A percentile compares a stretch with the other conserved stretches of the same genome.
Conservation (phyloP, 1,284 basidiomycete species). For the Ganoderma lucidum region DNA sequence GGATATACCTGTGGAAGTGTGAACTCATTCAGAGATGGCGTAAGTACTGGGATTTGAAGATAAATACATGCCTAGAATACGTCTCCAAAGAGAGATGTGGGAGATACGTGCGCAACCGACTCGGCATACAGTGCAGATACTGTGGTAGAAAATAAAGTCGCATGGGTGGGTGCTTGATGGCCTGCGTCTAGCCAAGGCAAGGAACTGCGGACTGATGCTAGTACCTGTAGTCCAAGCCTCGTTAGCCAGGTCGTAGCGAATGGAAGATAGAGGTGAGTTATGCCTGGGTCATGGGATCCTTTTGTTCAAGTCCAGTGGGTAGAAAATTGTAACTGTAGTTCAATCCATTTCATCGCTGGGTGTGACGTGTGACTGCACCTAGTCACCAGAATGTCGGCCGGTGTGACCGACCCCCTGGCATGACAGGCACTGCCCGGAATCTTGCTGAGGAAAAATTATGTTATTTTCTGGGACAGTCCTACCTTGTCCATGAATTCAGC, state of each 20-base stretch:
- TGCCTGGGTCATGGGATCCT: not conserved
- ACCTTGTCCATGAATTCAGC: too few relatives aligned
- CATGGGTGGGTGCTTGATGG: not conserved
- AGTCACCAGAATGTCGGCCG: too few relatives aligned
- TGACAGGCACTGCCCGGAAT: too few relatives aligned
- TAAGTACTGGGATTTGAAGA: not conserved
- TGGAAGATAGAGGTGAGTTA: not conserved
- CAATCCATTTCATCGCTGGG: too few relatives aligned
- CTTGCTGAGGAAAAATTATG: too few relatives aligned
- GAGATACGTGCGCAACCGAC: not conserved
- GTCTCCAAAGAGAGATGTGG: not conserved
- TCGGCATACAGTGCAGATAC: not conserved
- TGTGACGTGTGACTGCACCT: too few relatives aligned
- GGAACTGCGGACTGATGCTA: not conserved
- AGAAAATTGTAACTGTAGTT: not conserved
- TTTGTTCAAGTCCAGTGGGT: not conserved
- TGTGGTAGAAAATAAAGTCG: too few relatives aligned
- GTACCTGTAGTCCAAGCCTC: not conserved
- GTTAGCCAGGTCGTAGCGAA: not conserved
- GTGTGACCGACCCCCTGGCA: too few relatives aligned
- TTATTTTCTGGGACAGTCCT: too few relatives aligned
- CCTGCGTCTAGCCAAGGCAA: not conserved
- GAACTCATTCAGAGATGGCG: not conserved
- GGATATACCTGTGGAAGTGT: not conserved
- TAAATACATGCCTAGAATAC: not conserved